These are phyloP conservation scores for Pythium volutum DNA, from an alignment of 352 stramenopile species.

Conservation along the genomic window DNA sequence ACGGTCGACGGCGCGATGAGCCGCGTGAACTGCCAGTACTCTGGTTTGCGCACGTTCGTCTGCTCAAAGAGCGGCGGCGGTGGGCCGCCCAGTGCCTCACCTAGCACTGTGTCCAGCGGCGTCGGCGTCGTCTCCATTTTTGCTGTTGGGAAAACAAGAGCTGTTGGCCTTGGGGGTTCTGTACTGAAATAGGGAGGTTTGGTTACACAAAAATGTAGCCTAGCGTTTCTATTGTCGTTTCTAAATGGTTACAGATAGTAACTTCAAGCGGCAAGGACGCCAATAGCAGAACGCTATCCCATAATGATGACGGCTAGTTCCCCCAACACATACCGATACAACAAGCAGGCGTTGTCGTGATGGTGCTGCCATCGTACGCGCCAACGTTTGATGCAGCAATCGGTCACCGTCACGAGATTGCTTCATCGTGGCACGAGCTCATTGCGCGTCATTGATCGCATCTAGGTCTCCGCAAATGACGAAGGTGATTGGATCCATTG, in stretches of 20 bases:
- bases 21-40: slow-evolving; percentile 53
- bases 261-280: no score
- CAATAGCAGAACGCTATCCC: no score
- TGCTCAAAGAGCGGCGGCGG: slow-evolving; percentile 41
- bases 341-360: no score
- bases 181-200: no score
- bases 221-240: no score
- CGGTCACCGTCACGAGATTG: background rate
- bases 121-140: slow-evolving; percentile 10
- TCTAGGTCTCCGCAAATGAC: slow-evolving; percentile 1
- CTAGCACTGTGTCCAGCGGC: background rate
- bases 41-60: slow-evolving; percentile 46
- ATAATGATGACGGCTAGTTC: no score
- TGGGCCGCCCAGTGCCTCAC: slow-evolving; percentile 6
- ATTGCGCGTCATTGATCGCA: background rate
- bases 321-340: no score
- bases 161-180: no score
- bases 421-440: slow-evolving; percentile 5
- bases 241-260: no score
- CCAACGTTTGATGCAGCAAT: slow-evolving; percentile 1
- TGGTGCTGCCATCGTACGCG: no score
- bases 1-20: slow-evolving; percentile 30
- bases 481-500: slow-evolving; percentile 2
- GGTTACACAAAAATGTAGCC: no score
- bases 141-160: no score